Base-by-base conservation (phyloP, 23 red algal species). In the Agarophyton chilense region DNA sequence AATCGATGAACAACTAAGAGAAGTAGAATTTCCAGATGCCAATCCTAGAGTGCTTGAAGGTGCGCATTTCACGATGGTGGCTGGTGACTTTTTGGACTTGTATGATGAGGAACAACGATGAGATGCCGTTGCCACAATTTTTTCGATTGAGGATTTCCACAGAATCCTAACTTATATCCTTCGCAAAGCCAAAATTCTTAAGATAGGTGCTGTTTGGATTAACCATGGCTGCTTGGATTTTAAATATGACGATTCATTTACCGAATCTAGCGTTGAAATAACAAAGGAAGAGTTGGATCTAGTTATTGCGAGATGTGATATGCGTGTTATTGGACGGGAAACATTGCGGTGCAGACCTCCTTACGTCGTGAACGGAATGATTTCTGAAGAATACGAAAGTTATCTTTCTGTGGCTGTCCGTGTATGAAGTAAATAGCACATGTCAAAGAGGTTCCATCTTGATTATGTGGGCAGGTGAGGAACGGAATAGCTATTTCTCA, bases 11-110 rank as follows among this genome's bases (percentile, higher is more conserved):
- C 86, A 91, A 56, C 79, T 86, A 10, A 54, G 52, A 55, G 84
- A 88, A 56, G 66, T 95, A 21, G 72, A 71, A 17, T 86, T 95
- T 80, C 93, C 93, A 33, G 93, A 95, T 65, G 76, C 79, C 19
- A 77, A 95, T 67, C 86, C 93, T 58, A 62, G 93, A n/a, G 13
- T 64, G 35, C 46, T 95, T 61, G 70, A 88, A 40, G 65, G 61
- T 33, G 79, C 84, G 10, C 67, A 95, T 52, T 95, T 95, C 61
- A 75, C 76, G 26, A 95, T 95, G 93, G 82, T 86, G 14, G 93
- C 93, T 43, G 93, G 93, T 12, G 93, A 95, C 10, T 95, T 95
- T 76, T 60, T 95, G 29, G 93, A 95, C 29, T 79, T 95, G 79
- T 95, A 77, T 24, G 72, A 86, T 3, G 79, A 90, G 28, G 53